Percentiles rank a stretch among this genome's conserved stretches.
phyloP scores from a whole-genome alignment of 2,329 filamentous ascomycete species.

The Ascochyta koolunga region DNA sequence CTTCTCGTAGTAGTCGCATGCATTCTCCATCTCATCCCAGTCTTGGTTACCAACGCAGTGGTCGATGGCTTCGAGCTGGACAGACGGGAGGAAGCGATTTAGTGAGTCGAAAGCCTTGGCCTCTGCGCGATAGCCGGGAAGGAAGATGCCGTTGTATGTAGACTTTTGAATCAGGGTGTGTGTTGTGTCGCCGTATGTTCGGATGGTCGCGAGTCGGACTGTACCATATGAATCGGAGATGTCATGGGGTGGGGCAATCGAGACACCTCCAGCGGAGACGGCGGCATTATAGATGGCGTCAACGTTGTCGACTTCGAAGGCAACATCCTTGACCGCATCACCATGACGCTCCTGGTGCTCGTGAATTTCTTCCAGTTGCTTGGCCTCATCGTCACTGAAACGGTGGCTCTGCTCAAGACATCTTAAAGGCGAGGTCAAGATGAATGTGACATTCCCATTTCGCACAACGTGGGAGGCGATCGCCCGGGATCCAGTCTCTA shows the following conservation, averaged over 20 bases:
- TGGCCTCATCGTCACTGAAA: constrained; percentile 62
- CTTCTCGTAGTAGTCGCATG: constrained; percentile 78
- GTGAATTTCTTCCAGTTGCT: constrained; percentile 75
- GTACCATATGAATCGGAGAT: constrained; percentile 65
- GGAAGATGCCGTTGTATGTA: constrained; percentile 75
- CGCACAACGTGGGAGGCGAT: constrained; percentile 83
- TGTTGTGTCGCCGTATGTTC: constrained; percentile 93
- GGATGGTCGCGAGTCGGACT: constrained; percentile 78
- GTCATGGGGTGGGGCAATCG: constrained; percentile 66
- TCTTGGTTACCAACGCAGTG: constrained; percentile 98
- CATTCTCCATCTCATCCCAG: constrained; percentile 82
- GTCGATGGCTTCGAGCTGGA: constrained; percentile 79
- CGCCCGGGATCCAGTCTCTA: constrained; percentile 84
- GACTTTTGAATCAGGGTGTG: constrained; percentile 84
- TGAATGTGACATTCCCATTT: constrained; percentile 78
- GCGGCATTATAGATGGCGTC: constrained; percentile 78
- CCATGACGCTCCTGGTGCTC: constrained; percentile 84
- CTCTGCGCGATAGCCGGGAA: constrained; percentile 77
- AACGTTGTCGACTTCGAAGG: constrained; percentile 92
- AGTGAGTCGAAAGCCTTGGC: constrained; percentile 54
- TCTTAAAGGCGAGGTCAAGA: constrained; percentile 81
- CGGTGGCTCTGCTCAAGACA: constrained; percentile 41
- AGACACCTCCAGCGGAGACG: constrained; percentile 66
- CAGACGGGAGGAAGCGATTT: constrained; percentile 61
- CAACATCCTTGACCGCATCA: constrained; percentile 93